Conservation (phyloP, 2,329 filamentous ascomycete species). For the Colletotrichum sp. region DNA sequence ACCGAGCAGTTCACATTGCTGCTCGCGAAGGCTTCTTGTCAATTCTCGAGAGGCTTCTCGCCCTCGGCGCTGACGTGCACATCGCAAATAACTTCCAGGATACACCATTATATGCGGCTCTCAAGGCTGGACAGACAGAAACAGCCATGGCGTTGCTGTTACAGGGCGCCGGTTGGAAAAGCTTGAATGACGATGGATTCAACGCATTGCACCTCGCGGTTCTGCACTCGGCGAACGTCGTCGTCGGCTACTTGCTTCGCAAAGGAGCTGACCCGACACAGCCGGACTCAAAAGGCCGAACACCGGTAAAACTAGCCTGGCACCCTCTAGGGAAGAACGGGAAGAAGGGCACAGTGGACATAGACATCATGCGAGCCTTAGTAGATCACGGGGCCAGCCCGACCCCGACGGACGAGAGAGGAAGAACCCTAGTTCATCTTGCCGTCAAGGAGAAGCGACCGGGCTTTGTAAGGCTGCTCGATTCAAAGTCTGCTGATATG, state of each 20-base stretch:
- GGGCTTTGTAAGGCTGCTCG: neutral
- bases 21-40: neutral
- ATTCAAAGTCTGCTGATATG: neutral
- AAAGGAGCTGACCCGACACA: neutral
- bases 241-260: neutral
- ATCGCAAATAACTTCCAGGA: neutral
- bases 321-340: neutral
- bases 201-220: slow-evolving; percentile 3
- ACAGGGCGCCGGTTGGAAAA: neutral
- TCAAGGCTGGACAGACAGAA: neutral
- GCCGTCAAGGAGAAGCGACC: neutral
- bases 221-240: neutral
- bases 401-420: neutral
- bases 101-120: neutral
- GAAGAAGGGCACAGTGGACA: neutral
- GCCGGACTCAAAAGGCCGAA: neutral
- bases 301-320: neutral
- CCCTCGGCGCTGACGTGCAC: neutral
- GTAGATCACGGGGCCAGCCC: neutral
- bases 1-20: neutral
- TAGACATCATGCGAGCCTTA: neutral
- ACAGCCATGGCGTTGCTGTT: neutral
- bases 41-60: neutral
- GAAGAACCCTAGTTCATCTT: neutral
- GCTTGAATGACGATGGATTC: neutral